Base-by-base conservation (phyloP, 2,329 filamentous ascomycete species). In the Ploettnerulaceae sp. region DNA sequence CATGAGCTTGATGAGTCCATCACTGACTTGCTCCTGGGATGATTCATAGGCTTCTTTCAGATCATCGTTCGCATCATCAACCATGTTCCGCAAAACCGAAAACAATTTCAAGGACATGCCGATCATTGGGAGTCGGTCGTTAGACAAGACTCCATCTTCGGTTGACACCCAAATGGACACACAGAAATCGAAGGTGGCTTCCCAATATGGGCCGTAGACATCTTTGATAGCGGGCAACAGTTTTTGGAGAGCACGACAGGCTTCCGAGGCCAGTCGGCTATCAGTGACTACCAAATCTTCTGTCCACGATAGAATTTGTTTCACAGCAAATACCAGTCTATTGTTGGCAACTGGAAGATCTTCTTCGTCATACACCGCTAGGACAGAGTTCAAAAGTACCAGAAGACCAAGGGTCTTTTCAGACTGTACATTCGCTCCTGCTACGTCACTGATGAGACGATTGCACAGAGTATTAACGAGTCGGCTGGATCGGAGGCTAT, bases 141-240 rank as follows among this genome's bases (percentile, higher is more conserved):
- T 71, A 0, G 70, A 52, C 1, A 65, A 51, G 5, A 72, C 69
- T 2, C 66, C 49, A 25, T 47, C 64, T 8, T 63, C 63, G 0
- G 69, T 71, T 3, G 70, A 69, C 3, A 69, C 67, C 81, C 83
- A 86, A 0, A 81, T 66, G 6, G 68, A 66, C 8, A 75, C 67
- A 49, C 83, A 77, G 39, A 80, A 77, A 25, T 77, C 71, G 14
- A 89, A 66, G 0, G 75, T 66, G 37, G 76, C 76, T 40, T 82
- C 76, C 93, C 93, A 98, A 61, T 95, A 87, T 0, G 86, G 79
- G 0, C 91, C 93, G 58, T 95, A 96, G 1, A 95, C 81, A 36
- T 89, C 84, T 48, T 80, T 77, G 57, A 96, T 83, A 31, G 76
- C 77, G 2, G 87, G 86, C 0, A 96, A 66, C 3, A 95, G 69